Evolutionary conservation across 495 filamentous ascomycete species (phyloP).

Genomic region (Podospora didyma): DNA sequence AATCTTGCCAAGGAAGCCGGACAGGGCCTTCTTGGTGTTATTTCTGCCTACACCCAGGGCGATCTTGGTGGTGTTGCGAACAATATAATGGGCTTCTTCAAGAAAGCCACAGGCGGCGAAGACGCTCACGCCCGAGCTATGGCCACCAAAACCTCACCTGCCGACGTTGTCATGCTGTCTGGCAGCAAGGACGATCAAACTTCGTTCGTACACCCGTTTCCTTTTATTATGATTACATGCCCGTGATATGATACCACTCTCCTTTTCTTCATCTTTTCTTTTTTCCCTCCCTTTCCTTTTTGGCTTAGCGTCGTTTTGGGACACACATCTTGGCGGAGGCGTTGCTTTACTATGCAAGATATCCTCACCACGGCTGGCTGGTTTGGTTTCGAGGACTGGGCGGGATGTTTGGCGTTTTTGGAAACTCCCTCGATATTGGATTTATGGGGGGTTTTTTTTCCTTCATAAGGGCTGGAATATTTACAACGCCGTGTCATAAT

Average conservation of each 20-base stretch:
- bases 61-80: slow-evolving; percentile 80
- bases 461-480: slow-evolving; percentile 4
- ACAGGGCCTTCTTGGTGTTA: slow-evolving; percentile 83
- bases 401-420: no score
- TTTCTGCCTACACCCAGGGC: slow-evolving; percentile 84
- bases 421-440: no score
- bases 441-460: no score
- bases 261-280: not conserved
- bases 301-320: not conserved
- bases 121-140: slow-evolving; percentile 74
- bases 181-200: slow-evolving; percentile 96
- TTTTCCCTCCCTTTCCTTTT: slow-evolving; percentile 1
- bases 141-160: slow-evolving; percentile 88
- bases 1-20: slow-evolving; percentile 97
- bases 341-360: no score
- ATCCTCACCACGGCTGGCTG: no score
- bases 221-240: slow-evolving; percentile 14
- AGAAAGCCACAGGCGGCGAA: slow-evolving; percentile 84
- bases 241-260: slow-evolving; percentile 14
- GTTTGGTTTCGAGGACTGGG: no score
- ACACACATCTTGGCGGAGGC: no score
- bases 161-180: slow-evolving; percentile 97
- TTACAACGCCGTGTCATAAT: not conserved
- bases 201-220: slow-evolving; percentile 61
- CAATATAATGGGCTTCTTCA: slow-evolving; percentile 82